A percentile compares a stretch with the other conserved stretches of the same genome.
Conservation (phyloP, 495 filamentous ascomycete genomes). For the Tetracladium marchalianum region DNA sequence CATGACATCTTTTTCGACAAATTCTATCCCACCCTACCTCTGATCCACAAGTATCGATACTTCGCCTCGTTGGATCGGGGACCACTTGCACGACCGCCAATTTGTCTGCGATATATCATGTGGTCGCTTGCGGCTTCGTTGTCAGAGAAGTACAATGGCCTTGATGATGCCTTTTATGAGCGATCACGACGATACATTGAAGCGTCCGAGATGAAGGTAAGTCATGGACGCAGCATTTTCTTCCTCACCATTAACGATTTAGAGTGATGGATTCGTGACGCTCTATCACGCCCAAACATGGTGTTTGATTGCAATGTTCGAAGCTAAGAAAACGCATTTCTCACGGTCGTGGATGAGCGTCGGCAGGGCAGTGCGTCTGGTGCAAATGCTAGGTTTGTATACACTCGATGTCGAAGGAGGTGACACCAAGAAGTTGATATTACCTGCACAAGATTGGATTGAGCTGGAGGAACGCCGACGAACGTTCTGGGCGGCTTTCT, state of each 20-base stretch:
- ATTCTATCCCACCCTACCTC: slow-evolving; percentile 69
- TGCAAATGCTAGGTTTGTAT: slow-evolving; percentile 88
- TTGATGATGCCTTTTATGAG: slow-evolving; percentile 78
- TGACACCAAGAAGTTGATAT: slow-evolving; percentile 82
- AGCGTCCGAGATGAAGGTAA: slow-evolving; percentile 74
- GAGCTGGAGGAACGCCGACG: slow-evolving; percentile 84
- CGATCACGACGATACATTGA: slow-evolving; percentile 82
- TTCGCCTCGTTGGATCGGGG: slow-evolving; percentile 66
- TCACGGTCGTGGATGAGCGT: slow-evolving; percentile 89
- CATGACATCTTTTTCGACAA: slow-evolving; percentile 81
- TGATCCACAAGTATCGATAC: slow-evolving; percentile 81
- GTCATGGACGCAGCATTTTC: background rate
- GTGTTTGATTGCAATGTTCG: slow-evolving; percentile 67
- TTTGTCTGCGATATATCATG: slow-evolving; percentile 85
- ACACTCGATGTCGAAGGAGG: slow-evolving; percentile 69
- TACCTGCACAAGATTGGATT: slow-evolving; percentile 80
- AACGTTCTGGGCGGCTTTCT: slow-evolving; percentile 91
- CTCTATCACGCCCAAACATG: slow-evolving; percentile 76
- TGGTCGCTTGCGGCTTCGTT: slow-evolving; percentile 82
- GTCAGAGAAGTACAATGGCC: slow-evolving; percentile 62
- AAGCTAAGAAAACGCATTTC: slow-evolving; percentile 96
- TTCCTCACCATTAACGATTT: background rate
- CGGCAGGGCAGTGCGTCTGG: slow-evolving; percentile 62
- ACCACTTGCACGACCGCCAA: slow-evolving; percentile 72
- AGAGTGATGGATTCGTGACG: slow-evolving; percentile 69